phyloP scores from a whole-genome alignment of 2,329 filamentous ascomycete genomes.

The Cordyceps militaris region DNA sequence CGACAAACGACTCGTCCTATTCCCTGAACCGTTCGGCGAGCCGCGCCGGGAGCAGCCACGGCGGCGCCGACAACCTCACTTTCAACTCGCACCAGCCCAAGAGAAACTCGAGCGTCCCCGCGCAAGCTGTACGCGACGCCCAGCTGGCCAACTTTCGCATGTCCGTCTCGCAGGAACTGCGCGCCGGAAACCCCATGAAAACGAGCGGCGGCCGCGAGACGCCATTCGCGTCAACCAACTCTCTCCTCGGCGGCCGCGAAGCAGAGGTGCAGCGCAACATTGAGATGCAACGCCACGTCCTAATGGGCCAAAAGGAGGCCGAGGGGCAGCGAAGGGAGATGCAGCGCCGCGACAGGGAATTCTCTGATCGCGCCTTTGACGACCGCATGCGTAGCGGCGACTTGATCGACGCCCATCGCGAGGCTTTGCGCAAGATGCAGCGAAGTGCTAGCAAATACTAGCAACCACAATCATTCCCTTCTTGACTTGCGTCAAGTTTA shows the following conservation, averaged over 20 bases:
- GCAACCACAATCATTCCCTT: background rate
- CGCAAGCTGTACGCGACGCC: constrained; percentile 43
- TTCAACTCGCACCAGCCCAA: constrained; percentile 52
- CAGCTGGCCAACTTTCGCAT: constrained; percentile 62
- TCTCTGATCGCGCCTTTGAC: constrained; percentile 58
- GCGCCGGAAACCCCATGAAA: constrained; percentile 31
- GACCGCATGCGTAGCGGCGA: constrained; percentile 69
- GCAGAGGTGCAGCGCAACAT: constrained; percentile 40
- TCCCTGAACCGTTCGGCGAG: constrained; percentile 4
- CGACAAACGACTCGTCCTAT: constrained; percentile 16
- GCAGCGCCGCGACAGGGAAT: constrained; percentile 49
- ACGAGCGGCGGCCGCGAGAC: constrained; percentile 30
- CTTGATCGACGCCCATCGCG: constrained; percentile 68
- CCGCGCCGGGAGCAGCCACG: constrained; percentile 14
- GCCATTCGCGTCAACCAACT: constrained; percentile 29
- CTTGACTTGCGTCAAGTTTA: background rate
- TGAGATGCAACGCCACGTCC: constrained; percentile 45
- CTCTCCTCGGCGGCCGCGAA: constrained; percentile 29
- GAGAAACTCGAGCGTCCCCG: constrained; percentile 37
- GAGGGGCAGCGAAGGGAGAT: constrained; percentile 53
- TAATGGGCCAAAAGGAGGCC: constrained; percentile 57
- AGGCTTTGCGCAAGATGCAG: constrained; percentile 77
- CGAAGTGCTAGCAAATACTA: constrained; percentile 26
- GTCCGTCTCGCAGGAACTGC: constrained; percentile 57
- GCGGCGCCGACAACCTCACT: constrained; percentile 27